Base-by-base conservation (phyloP, 768 basidiomycete genomes). In the Lentinula edodes region DNA sequence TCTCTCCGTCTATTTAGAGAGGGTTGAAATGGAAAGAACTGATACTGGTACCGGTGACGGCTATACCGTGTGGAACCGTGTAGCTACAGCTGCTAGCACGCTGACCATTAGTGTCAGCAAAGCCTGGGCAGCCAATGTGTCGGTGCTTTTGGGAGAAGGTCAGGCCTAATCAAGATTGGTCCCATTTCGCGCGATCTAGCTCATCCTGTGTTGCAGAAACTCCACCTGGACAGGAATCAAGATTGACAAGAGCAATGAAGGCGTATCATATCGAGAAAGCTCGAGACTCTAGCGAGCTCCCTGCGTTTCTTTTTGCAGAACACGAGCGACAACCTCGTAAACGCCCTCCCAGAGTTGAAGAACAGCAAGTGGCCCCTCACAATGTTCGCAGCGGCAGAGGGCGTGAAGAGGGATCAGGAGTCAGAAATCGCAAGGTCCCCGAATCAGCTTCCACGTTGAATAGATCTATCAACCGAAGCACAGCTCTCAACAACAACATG, bases 191-290 rank as follows among this genome's bases (percentile, higher is more conserved):
- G 39, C 39, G 35, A 35, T 28, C 23, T 43, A 7, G 46, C 46
- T 48, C 2, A 48, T 20, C 1, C 46, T 41, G 52, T 58, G 8
- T 54, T 16, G 3, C 68, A 83, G 83, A 75, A 54, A 81, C 81
- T 34, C 82, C 80, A 3, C 75, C 78, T 9, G 85, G 84, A 32
- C 74, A 79, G 50, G 87, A 88, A 63, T 83, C 83, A 5, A 83
- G 83, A 39, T 76, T 89, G 38, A 80, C 79, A 4, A 79, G 79
- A n/a, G 83, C 83, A 5, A 82, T 89, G 84, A 87, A 86, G 68
- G 81, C 83, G 0, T 89, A 88, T 68, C 83, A 89, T 65, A 77
- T 87, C 52, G 79, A 78, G 32, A 85, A 86, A 69, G 86, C 86
- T 20, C 77, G 77, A 28, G 74, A 78, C 41, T 82, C 80, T 9